Base-by-base conservation (phyloP, 2,329 filamentous ascomycete species). In the Fusarium oxysporum region DNA sequence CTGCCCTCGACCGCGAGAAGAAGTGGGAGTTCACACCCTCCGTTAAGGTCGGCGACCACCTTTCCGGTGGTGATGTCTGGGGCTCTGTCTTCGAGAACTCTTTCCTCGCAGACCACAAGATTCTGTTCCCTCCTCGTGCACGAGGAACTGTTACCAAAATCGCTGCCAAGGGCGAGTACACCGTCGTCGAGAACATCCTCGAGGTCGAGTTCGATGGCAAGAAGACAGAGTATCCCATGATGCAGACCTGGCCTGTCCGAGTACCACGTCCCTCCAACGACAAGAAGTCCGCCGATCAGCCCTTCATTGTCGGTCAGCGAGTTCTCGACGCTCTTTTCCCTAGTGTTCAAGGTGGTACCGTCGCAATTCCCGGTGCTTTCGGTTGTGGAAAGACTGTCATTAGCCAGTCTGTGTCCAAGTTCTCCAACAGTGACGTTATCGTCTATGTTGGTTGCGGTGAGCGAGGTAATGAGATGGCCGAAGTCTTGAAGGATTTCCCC, bases 341-440 rank as follows among this genome's bases (percentile, higher is more conserved):
- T 60, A 92, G 93, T 86, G 96, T 99, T 14, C 95, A 97, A 86
- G 96, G 96, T 83, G 96, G 96, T 82, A 99, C 96, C 48, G 95
- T 98, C 75, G 97, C 96, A 81, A 99, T 99, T 80, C 96, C 96
- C 32, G 96, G 96, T 82, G 96, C 96, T 84, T 99, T 99, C 82
- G 96, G 96, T 75, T 99, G 96, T 80, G 96, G 96, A 81, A 99
- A 99, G 91, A 99, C 96, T 79, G 96, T 99, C 86, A 99, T 99
- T 85, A 95, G 92, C 80, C 96, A 99, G 86, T 97, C 94, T 69
- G 93, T 99, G 73, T 99, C 96, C 84, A 99, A 99, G 86, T 99
- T 99, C 88, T 99, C 96, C 81, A 99, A 99, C 91, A 96, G 93
- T 83, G 96, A 99, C 82, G 94, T 98, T 80, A 99, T 99, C 77